Evolutionary conservation across 2,329 filamentous ascomycete genomes (phyloP).

Genomic region (Stagonosporopsis vannaccii): DNA sequence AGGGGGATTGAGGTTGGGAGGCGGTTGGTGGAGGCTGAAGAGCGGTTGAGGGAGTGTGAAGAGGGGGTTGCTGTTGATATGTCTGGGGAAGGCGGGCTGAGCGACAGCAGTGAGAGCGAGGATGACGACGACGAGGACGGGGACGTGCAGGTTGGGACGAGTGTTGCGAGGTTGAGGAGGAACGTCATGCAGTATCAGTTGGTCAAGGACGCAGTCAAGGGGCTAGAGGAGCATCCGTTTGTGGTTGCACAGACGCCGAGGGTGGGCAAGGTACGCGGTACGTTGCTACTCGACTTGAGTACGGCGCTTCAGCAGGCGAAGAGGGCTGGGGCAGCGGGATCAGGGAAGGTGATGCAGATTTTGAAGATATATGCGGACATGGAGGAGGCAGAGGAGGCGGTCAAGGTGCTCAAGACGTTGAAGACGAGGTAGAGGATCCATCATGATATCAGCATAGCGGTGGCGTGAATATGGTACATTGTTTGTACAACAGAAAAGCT

Average conservation of each 20-base stretch:
- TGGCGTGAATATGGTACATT: conserved; percentile 55
- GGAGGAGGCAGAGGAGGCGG: conserved; percentile 65
- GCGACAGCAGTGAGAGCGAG: conserved; percentile 39
- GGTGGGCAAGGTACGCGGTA: conserved; percentile 65
- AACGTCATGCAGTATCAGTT: conserved; percentile 66
- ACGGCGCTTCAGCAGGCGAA: conserved; percentile 67
- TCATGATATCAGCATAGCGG: conserved; percentile 52
- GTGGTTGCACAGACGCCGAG: conserved; percentile 64
- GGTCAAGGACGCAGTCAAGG: conserved; percentile 59
- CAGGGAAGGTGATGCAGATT: conserved; percentile 60
- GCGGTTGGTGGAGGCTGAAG: conserved; percentile 71
- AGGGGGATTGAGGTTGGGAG: conserved; percentile 69
- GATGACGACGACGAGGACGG: conserved; percentile 46
- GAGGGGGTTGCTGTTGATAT: conserved; percentile 44
- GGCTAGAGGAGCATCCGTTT: conserved; percentile 69
- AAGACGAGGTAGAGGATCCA: conserved; percentile 25
- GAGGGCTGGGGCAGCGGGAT: conserved; percentile 47
- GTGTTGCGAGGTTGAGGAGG: conserved; percentile 57
- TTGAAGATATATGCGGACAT: conserved; percentile 68
- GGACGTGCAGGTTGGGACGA: conserved; percentile 35
- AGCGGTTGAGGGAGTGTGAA: conserved; percentile 60
- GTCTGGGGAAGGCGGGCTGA: conserved; percentile 34
- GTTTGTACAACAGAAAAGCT: conserved; percentile 37
- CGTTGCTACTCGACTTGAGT: conserved; percentile 70
- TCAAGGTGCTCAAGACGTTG: conserved; percentile 61